Evolutionary conservation across 495 filamentous ascomycete species (phyloP).

Genomic region (Penicillium verhagenii): DNA sequence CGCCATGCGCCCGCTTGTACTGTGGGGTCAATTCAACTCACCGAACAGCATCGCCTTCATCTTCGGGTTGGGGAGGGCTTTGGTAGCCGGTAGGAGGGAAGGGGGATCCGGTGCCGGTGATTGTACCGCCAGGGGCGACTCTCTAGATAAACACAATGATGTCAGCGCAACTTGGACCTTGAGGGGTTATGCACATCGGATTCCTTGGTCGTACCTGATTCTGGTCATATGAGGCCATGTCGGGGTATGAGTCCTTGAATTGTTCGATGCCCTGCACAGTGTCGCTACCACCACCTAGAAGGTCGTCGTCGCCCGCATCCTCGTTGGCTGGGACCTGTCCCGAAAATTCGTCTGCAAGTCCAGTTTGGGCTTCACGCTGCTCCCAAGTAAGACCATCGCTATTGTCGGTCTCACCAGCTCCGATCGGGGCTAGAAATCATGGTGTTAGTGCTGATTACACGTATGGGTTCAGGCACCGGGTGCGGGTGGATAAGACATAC

Average conservation of each 20-base stretch:
- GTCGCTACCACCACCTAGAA: constrained; percentile 64
- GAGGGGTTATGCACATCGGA: not conserved
- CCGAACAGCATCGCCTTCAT: constrained; percentile 85
- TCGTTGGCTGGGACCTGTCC: constrained; percentile 59
- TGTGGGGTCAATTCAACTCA: constrained; percentile 24
- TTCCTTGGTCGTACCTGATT: constrained; percentile 65
- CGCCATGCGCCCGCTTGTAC: constrained; percentile 10
- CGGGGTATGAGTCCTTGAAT: constrained; percentile 87
- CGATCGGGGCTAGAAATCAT: constrained; percentile 54
- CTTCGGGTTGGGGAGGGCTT: constrained; percentile 55
- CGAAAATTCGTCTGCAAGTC: constrained; percentile 88
- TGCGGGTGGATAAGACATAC: constrained; percentile 50
- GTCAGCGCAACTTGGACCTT: constrained; percentile 8
- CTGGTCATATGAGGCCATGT: constrained; percentile 60
- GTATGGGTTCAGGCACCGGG: constrained; percentile 7
- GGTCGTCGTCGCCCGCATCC: constrained; percentile 63
- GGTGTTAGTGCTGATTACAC: constrained; percentile 27
- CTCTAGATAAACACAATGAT: constrained; percentile 38
- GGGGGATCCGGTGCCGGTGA: constrained; percentile 80
- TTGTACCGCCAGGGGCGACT: constrained; percentile 82
- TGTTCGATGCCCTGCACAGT: constrained; percentile 59
- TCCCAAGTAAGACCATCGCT: constrained; percentile 12
- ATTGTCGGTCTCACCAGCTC: constrained; percentile 45
- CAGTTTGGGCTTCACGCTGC: constrained; percentile 79
- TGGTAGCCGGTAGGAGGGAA: constrained; percentile 58